Conservation (phyloP, 2,329 filamentous ascomycete species). For the Xylaria sp. region DNA sequence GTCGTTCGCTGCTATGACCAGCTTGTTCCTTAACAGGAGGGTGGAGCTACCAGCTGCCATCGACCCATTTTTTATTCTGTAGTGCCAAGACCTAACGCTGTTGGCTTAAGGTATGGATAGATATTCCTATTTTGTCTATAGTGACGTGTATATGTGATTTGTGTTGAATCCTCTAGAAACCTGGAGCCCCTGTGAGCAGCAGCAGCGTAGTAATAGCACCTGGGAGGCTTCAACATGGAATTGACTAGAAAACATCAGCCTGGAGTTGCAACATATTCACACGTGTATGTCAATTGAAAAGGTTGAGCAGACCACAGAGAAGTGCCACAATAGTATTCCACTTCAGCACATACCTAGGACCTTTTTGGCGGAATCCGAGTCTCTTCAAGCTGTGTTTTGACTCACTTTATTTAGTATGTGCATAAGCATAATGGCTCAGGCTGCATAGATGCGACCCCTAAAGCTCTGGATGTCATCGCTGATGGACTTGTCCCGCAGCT, state of each 20-base stretch:
- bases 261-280: too few relatives aligned
- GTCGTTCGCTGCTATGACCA: conserved; percentile 1
- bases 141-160: conserved; percentile 17
- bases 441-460: conserved; percentile 10
- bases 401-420: conserved; percentile 3
- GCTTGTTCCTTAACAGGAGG: conserved; percentile 16
- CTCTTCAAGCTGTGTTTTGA: background rate
- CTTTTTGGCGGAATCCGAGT: background rate
- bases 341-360: too few relatives aligned
- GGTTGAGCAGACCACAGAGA: too few relatives aligned
- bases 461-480: background rate
- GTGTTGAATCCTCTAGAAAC: background rate
- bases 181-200: background rate
- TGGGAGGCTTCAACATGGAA: background rate
- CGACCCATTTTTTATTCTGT: background rate
- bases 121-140: conserved; percentile 8
- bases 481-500: background rate
- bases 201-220: background rate
- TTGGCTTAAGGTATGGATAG: background rate
- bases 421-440: background rate
- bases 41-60: background rate
- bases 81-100: background rate
- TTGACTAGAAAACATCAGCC: background rate
- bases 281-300: too few relatives aligned
- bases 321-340: too few relatives aligned